Conservation (phyloP, 768 basidiomycete species). For the Amanita pallidorosea region DNA sequence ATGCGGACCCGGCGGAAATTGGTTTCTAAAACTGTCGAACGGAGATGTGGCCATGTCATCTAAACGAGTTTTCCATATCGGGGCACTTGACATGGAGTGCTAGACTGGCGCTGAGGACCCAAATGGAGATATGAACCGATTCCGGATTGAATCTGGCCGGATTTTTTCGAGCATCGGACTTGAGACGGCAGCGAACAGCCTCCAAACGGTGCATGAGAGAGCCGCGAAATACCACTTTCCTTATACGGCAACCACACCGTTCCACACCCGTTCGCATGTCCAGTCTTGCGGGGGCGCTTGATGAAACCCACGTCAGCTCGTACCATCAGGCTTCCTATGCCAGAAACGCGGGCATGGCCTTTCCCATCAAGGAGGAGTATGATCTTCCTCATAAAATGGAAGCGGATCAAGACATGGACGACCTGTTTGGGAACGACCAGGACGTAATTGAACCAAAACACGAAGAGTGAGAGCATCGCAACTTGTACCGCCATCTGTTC, state of each 20-base stretch:
- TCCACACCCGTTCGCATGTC: conserved; percentile 36
- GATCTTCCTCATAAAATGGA: conserved; percentile 15
- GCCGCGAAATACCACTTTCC: not conserved
- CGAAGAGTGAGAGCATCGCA: conserved; percentile 28
- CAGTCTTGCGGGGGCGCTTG: conserved; percentile 48
- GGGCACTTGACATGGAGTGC: not conserved
- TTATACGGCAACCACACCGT: not conserved
- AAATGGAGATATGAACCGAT: not conserved
- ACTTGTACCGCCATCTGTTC: conserved; percentile 5
- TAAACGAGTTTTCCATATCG: not conserved
- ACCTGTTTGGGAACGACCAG: conserved; percentile 72
- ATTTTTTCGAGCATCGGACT: not conserved
- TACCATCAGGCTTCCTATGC: conserved; percentile 6
- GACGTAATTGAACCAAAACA: conserved; percentile 38
- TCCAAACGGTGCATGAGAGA: not conserved
- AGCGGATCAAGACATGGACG: conserved; percentile 55
- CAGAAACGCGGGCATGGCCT: conserved; percentile 34
- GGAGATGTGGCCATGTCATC: not conserved
- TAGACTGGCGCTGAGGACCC: not conserved
- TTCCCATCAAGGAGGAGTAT: conserved; percentile 17
- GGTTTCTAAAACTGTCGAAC: not conserved
- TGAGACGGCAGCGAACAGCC: not conserved
- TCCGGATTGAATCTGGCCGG: not conserved
- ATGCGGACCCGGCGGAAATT: not conserved
- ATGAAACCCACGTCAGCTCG: conserved; percentile 15